A percentile compares a stretch with the other conserved stretches of the same genome.
phyloP scores from a whole-genome alignment of 306 rosid species.

The Cajanus cajan region DNA sequence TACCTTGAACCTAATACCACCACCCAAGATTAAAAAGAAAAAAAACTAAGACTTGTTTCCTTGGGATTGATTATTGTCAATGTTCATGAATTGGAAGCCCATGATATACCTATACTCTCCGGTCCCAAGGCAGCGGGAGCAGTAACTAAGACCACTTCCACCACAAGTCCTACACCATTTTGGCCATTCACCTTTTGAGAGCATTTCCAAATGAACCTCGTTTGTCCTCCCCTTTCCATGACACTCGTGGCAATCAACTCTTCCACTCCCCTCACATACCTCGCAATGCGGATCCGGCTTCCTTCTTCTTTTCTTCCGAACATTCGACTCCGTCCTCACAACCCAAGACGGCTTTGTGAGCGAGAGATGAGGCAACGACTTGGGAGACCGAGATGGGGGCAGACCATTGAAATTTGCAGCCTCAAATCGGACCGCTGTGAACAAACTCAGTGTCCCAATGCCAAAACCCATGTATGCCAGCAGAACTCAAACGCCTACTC shows the following conservation, averaged over 20 bases:
- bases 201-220: slow-evolving; percentile 59
- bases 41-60: slow-evolving; percentile 31
- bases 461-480: slow-evolving; percentile 35
- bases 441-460: slow-evolving; percentile 32
- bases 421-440: slow-evolving; percentile 45
- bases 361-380: slow-evolving; percentile 51
- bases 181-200: slow-evolving; percentile 96
- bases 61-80: slow-evolving; percentile 33
- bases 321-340: slow-evolving; percentile 82
- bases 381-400: slow-evolving; percentile 44
- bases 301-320: slow-evolving; percentile 57
- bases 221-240: slow-evolving; percentile 83
- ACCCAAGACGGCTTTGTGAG: slow-evolving; percentile 73
- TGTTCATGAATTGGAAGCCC: slow-evolving; percentile 84
- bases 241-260: slow-evolving; percentile 67
- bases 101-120: slow-evolving; percentile 86
- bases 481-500: slow-evolving; percentile 24
- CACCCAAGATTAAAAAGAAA: neutral
- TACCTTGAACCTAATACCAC: slow-evolving; percentile 23
- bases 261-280: slow-evolving; percentile 77
- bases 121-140: slow-evolving; percentile 86
- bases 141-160: slow-evolving; percentile 79
- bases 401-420: slow-evolving; percentile 47
- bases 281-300: slow-evolving; percentile 81
- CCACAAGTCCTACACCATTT: slow-evolving; percentile 87